Base-by-base conservation (phyloP, 371 early-diverging fungal genomes). In the Apophysomyces variabilis region DNA sequence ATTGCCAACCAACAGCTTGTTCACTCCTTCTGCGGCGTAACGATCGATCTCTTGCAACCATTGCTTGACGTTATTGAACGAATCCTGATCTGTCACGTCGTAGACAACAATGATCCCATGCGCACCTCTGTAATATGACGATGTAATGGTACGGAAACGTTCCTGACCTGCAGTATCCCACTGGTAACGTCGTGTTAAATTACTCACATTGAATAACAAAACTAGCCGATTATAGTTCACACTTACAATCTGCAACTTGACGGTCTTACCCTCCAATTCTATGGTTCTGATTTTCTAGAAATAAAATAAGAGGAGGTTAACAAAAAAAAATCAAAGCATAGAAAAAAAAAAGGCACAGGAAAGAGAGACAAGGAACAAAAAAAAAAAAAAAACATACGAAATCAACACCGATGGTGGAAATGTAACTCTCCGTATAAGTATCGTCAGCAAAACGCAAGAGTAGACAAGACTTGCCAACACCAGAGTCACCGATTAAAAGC, bases 131-230 rank as follows among this genome's bases (percentile, higher is more conserved):
- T 98, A 98, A 86, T 99, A 99, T 32, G 92, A 89, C 77, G 71
- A 68, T 12, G 99, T 99, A 71, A 99, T 99, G 59, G 99, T 97
- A 68, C 98, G 93, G 93, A 99, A 99, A 64, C 99, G 93, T 76
- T 99, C 99, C 83, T 99, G 99, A 50, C 99, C 99, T 38, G 99
- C 99, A 7, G 96, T 97, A 80, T 97, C 97, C 97, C 97, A 97
- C 75, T 73, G 64, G 6, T 38, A 18, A 21, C 35, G 58, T 16
- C 47, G 12, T 14, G n/a, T n/a, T 1, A 61, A 38, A 6, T 3
- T 60, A 46, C 32, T 26, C 32, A 3, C 32, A 3, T 26, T 26
- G 0, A 26, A 26, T 26, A 38, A 32, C 11, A 57, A 57, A 16
- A 5, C 4, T 7, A 16, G 5, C 21, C 21, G 16, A 26, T 26